These are phyloP conservation scores for Tilletia caries DNA, from an alignment of 1,284 basidiomycete species.

Conservation along the genomic window DNA sequence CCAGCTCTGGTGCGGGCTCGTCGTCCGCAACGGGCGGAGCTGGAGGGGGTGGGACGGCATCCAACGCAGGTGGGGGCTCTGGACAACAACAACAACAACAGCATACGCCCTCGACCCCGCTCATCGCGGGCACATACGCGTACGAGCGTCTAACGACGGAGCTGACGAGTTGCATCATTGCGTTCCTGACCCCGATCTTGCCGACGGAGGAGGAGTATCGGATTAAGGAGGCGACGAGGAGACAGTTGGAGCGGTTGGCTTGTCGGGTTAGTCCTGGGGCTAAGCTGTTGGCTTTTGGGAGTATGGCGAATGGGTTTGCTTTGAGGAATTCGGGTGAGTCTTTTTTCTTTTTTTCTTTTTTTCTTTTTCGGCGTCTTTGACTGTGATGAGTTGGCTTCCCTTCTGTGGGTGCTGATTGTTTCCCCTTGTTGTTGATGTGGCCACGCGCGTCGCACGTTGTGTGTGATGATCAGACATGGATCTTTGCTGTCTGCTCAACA, in stretches of 20 bases:
- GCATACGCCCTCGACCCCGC: not conserved
- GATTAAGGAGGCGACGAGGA: conserved; percentile 86
- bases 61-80: not conserved
- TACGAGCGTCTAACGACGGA: conserved; percentile 48
- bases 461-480: conserved; percentile 99
- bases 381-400: conserved; percentile 15
- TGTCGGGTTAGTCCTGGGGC: conserved; percentile 88
- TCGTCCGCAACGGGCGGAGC: not conserved
- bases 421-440: conserved; percentile 20
- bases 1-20: not conserved
- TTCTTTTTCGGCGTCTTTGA: too few species aligned
- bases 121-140: conserved; percentile 9
- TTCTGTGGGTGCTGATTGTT: not conserved
- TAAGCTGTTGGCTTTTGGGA: conserved; percentile 83
- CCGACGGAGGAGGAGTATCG: conserved; percentile 53
- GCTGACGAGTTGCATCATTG: conserved; percentile 48
- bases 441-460: too few species aligned
- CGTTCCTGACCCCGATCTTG: conserved; percentile 48
- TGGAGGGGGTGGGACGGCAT: too few species aligned
- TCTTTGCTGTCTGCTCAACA: conserved; percentile 82
- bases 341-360: conserved; percentile 12
- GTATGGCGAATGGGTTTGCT: conserved; percentile 86
- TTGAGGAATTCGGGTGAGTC: conserved; percentile 83
- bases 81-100: not conserved
- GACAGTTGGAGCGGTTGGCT: conserved; percentile 88